A percentile compares a stretch with the other conserved stretches of the same genome.
phyloP scores from a whole-genome alignment of 1,284 basidiomycete genomes.

The Chalciporus sp. region DNA sequence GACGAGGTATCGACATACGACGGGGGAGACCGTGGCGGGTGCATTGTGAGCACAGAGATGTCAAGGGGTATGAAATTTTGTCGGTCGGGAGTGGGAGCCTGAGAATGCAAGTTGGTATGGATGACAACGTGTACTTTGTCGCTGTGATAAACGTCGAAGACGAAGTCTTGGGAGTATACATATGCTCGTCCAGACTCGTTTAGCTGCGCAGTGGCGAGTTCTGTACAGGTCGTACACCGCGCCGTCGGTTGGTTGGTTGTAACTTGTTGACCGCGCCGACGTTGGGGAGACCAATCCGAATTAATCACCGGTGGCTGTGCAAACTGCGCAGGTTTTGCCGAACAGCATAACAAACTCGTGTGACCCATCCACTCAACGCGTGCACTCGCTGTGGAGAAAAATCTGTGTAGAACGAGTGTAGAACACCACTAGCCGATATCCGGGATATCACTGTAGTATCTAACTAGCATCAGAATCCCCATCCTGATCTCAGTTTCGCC shows the following conservation, averaged over 20 bases:
- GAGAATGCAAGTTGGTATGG: not conserved
- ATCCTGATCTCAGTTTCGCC: too few species aligned
- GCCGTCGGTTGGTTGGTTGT: not conserved
- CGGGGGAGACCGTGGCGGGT: slow-evolving; percentile 21
- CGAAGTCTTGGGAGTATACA: not conserved
- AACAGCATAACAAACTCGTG: not conserved
- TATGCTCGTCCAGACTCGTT: not conserved
- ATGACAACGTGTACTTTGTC: not conserved
- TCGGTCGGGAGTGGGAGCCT: not conserved
- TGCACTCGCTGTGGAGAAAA: too few species aligned
- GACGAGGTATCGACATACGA: slow-evolving; percentile 12
- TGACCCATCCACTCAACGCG: too few species aligned
- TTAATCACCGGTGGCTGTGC: not conserved
- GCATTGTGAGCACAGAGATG: slow-evolving; percentile 9
- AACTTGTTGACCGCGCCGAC: not conserved
- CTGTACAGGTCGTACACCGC: not conserved
- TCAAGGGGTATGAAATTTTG: not conserved
- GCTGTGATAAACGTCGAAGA: not conserved
- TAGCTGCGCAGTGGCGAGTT: not conserved
- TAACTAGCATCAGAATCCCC: too few species aligned
- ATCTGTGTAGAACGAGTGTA: too few species aligned
- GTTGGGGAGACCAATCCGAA: not conserved
- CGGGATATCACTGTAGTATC: too few species aligned
- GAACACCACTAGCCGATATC: too few species aligned
- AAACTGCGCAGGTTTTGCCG: not conserved